Evolutionary conservation across 352 stramenopile genomes (phyloP), one percentile per base, ranked within the genome.

Genomic region (Phytophthora megakarya): DNA sequence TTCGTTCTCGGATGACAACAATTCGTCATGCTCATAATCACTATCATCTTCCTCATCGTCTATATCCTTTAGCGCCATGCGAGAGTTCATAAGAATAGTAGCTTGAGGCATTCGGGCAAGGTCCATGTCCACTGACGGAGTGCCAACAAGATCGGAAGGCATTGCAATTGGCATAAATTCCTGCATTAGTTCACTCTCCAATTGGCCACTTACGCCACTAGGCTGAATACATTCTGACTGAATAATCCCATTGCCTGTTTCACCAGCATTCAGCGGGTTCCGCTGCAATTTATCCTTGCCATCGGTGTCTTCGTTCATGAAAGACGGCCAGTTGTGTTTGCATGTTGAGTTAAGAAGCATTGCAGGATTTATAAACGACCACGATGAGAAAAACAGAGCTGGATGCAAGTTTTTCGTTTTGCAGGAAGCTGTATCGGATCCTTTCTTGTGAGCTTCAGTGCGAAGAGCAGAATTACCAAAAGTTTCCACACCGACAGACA

Each of bases 381-480:
- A 95, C 8, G 83, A 91, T 18, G 87, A 88, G 67, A 92, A 95
- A 66, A 95, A 95, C 7, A 95, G 70, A 26, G 85, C 80, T 5
- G 87, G 87, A 21, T 95, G 87, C 19, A 95, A 53, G 33, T 90
- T 82, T 52, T 93, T 93, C 19, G 48, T 39, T 25, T 58, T 60
- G 54, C 85, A 93, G 4, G 42, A 61, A 42, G 15, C 33, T 1
- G 50, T 37, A 45, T 75, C 38, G 4, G 16, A 26, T 3, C 28
- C 37, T 37, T 76, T 78, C 25, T 58, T 59, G 19, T 69, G 40
- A 35, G 30, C 35, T 59, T 26, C 51, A 19, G 28, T 13, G 22
- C 19, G 49, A 37, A 52, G 8, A 7, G 35, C 51, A 28, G 56
- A 23, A 26, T 47, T 45, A 6, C 42, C 51, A 4, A 53, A 21